A percentile compares a stretch with the other conserved stretches of the same genome.
phyloP scores from a whole-genome alignment of 176 grass and related monocot genomes.

The Metroxylon sagu region DNA sequence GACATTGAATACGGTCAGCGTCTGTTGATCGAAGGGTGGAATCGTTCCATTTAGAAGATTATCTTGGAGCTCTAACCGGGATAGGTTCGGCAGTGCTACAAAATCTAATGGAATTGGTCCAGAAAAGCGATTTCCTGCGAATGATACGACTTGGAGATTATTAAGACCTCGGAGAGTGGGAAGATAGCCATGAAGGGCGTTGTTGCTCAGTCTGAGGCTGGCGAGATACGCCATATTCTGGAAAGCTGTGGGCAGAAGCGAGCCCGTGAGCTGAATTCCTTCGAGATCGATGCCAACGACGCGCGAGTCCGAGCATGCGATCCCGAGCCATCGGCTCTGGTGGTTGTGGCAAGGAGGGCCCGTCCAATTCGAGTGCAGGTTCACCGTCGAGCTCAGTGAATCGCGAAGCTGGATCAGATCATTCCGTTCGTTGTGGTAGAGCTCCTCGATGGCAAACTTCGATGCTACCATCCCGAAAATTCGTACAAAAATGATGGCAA shows the following conservation, averaged over 20 bases:
- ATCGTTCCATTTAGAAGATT: constrained; percentile 72
- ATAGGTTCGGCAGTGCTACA: constrained; percentile 19
- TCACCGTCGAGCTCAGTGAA: constrained; percentile 52
- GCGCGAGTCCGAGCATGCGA: constrained; percentile 54
- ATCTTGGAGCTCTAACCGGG: constrained; percentile 63
- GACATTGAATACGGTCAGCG: constrained; percentile 55
- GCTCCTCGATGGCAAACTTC: constrained; percentile 12
- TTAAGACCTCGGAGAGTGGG: constrained; percentile 38
- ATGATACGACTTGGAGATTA: constrained; percentile 44
- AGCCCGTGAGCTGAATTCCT: constrained; percentile 60
- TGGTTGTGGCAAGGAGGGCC: constrained; percentile 62
- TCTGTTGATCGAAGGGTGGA: constrained; percentile 51
- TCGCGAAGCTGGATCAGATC: constrained; percentile 60
- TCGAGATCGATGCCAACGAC: constrained; percentile 48
- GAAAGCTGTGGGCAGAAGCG: constrained; percentile 26
- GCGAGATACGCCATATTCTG: constrained; percentile 28
- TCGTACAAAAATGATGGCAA: too few relatives aligned
- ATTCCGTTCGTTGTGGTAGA: constrained; percentile 52
- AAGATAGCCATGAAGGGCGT: constrained; percentile 66
- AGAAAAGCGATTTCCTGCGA: constrained; percentile 81
- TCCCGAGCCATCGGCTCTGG: constrained; percentile 64
- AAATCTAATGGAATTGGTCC: constrained; percentile 50
- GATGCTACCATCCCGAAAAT: too few relatives aligned
- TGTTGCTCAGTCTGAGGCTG: constrained; percentile 49
- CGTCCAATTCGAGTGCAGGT: constrained; percentile 94